phyloP scores from a whole-genome alignment of 2,329 filamentous ascomycete species.

The Neopestalotiopsis rosae region DNA sequence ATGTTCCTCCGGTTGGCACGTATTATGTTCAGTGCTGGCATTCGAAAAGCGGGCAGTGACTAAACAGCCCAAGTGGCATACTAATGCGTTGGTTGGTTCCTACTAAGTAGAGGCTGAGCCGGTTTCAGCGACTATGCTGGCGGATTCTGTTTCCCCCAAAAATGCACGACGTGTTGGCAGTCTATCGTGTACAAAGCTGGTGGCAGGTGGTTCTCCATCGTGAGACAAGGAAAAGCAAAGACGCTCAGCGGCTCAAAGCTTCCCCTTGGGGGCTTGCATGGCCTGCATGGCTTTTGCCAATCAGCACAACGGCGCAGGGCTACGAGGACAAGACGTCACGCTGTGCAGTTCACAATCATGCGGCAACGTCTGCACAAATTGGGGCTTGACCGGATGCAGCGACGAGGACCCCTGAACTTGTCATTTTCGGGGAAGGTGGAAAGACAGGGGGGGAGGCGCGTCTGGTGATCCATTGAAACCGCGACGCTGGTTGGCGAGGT shows the following conservation, averaged over 20 bases:
- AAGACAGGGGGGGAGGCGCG: not conserved
- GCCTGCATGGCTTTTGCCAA: not conserved
- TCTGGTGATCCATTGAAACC: not conserved
- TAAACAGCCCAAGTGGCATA: not conserved
- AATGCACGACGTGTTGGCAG: too few species aligned
- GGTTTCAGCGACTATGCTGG: too few species aligned
- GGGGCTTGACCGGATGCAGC: slow-evolving; percentile 11
- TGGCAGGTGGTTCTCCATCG: too few species aligned
- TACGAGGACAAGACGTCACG: not conserved
- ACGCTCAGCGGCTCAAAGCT: not conserved
- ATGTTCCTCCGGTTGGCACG: not conserved
- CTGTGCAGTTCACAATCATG: slow-evolving; percentile 2
- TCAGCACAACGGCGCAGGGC: not conserved
- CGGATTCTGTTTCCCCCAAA: too few species aligned
- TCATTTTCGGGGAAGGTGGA: slow-evolving; percentile 9
- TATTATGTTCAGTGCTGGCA: not conserved
- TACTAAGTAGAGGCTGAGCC: too few species aligned
- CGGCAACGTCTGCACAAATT: not conserved
- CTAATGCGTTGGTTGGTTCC: too few species aligned
- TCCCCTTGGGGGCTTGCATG: not conserved
- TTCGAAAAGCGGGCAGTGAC: not conserved
- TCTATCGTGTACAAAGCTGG: too few species aligned
- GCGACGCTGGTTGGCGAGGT: slow-evolving; percentile 1
- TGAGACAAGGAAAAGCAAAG: too few species aligned
- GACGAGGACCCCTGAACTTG: slow-evolving; percentile 12